These are phyloP conservation scores for Cubamyces sp. DNA, from an alignment of 768 basidiomycete genomes.

Conservation along the genomic window DNA sequence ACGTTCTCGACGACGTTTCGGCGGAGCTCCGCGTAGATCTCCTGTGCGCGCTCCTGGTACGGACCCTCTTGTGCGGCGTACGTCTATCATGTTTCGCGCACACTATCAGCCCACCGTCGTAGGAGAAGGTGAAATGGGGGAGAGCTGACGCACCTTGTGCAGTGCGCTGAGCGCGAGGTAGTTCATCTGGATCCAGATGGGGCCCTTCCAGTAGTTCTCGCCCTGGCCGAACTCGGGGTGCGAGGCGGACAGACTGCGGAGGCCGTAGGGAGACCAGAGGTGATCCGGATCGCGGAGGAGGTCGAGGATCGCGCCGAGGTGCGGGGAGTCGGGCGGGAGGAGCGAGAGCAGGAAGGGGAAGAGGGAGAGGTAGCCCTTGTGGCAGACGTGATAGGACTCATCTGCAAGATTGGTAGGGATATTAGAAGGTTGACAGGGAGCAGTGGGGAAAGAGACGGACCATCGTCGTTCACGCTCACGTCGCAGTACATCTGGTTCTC, in stretches of 20 bases:
- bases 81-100: conserved; percentile 47
- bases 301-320: conserved; percentile 81
- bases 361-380: conserved; percentile 90
- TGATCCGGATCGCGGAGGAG: conserved; percentile 78
- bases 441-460: conserved; percentile 41
- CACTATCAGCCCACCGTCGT: background rate
- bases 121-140: background rate
- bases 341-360: conserved; percentile 91
- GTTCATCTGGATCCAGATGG: conserved; percentile 98
- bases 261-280: conserved; percentile 90
- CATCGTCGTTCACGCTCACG: conserved; percentile 80
- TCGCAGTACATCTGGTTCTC: conserved; percentile 94
- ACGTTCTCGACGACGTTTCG: conserved; percentile 87
- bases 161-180: conserved; percentile 83
- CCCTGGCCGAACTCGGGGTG: conserved; percentile 91
- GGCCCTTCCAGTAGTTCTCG: conserved; percentile 98
- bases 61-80: conserved; percentile 85
- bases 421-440: background rate
- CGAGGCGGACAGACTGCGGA: conserved; percentile 85
- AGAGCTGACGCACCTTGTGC: conserved; percentile 57
- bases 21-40: conserved; percentile 82
- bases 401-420: conserved; percentile 50
- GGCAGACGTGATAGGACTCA: conserved; percentile 89
- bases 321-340: conserved; percentile 75
- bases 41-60: conserved; percentile 68